Evolutionary conservation across 352 stramenopile species (phyloP).

Genomic region (Pythium insidiosum): DNA sequence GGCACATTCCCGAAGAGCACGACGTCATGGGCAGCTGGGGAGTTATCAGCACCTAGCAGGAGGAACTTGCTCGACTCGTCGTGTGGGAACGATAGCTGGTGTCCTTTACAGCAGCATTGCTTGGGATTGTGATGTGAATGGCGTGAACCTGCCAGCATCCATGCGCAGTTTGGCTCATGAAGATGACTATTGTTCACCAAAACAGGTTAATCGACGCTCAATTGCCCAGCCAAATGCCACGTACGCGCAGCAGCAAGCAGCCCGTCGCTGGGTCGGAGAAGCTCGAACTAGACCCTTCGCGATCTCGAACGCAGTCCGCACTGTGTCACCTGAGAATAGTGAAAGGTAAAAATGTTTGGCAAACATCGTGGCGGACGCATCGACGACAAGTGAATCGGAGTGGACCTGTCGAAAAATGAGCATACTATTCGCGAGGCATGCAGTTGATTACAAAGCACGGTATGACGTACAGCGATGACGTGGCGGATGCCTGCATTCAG

Average conservation of each 20-base stretch:
- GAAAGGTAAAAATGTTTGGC: conserved; percentile 83
- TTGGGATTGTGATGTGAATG: conserved; percentile 63
- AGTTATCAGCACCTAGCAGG: conserved; percentile 32
- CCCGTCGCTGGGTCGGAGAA: conserved; percentile 47
- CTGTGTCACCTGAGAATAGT: conserved; percentile 64
- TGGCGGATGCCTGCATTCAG: conserved; percentile 85
- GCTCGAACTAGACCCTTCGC: conserved; percentile 59
- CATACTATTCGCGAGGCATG: background rate
- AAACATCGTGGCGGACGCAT: conserved; percentile 72
- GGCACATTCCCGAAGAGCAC: conserved; percentile 64
- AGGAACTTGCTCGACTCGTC: conserved; percentile 83
- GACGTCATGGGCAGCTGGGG: conserved; percentile 40
- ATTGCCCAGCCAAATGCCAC: too few relatives aligned
- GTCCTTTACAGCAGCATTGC: conserved; percentile 69
- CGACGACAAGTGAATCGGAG: conserved; percentile 69
- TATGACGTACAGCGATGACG: conserved; percentile 77
- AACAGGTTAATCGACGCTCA: too few relatives aligned
- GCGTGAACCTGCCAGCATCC: conserved; percentile 49
- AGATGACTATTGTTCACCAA: too few relatives aligned
- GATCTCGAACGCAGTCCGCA: conserved; percentile 65
- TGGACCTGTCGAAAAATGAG: conserved; percentile 28
- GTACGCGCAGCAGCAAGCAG: conserved; percentile 77
- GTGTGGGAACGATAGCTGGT: conserved; percentile 57
- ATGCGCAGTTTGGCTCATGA: conserved; percentile 60
- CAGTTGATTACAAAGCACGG: background rate